Evolutionary conservation across 2,329 filamentous ascomycete species (phyloP).

Genomic region (Penicillium sp.): DNA sequence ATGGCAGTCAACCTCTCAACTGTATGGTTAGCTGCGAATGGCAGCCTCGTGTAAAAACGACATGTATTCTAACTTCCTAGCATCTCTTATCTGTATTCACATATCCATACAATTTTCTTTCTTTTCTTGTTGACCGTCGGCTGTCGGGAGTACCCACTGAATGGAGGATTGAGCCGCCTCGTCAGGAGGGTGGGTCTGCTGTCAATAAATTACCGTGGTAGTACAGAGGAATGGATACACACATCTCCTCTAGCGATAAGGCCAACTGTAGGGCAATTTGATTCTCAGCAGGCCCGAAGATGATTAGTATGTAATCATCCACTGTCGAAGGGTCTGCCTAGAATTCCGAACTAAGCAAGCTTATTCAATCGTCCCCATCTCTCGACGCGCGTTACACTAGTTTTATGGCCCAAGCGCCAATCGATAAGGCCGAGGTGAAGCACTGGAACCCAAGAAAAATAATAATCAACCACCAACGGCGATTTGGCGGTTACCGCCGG

Average conservation of each 20-base stretch:
- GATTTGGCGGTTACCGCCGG: conserved; percentile 29
- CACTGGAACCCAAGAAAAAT: conserved; percentile 9
- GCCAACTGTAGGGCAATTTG: neutral
- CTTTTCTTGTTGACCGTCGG: conserved; percentile 1
- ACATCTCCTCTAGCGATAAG: neutral
- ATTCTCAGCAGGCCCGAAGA: neutral
- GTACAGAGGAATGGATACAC: neutral
- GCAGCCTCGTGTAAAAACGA: conserved; percentile 25
- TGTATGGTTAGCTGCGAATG: neutral
- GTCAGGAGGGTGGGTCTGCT: neutral
- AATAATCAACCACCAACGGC: conserved; percentile 16
- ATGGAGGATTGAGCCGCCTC: neutral
- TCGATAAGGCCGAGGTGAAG: conserved; percentile 6
- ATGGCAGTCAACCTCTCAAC: neutral
- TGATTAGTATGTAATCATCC: neutral
- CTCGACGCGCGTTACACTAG: neutral
- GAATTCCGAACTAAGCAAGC: neutral
- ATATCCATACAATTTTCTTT: conserved; percentile 13
- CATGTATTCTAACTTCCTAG: conserved; percentile 31
- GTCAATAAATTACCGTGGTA: conserved; percentile 4
- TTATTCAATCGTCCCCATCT: neutral
- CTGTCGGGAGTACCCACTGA: neutral
- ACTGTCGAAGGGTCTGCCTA: neutral
- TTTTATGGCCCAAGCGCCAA: conserved; percentile 1
- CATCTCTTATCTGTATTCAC: conserved; percentile 26